Evolutionary conservation across 441 rosid species (phyloP).

Genomic region (Corymbia citriodora): DNA sequence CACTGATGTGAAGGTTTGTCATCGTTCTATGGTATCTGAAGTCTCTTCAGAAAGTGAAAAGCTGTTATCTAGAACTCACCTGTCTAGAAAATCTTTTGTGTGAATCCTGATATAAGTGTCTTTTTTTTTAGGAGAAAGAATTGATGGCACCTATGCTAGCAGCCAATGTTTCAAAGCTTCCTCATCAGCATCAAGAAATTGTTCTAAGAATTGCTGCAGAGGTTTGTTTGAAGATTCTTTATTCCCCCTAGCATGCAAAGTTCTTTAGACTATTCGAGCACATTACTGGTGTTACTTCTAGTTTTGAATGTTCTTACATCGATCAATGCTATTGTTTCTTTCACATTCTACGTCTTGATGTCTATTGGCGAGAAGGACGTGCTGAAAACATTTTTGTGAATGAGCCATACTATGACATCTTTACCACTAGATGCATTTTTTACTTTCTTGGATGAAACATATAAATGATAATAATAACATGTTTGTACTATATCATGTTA

Average conservation of each 20-base stretch:
- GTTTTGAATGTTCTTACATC: neutral
- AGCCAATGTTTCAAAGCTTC: constrained; percentile 60
- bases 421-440: neutral
- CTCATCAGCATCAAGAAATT: constrained; percentile 79
- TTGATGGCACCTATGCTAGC: constrained; percentile 57
- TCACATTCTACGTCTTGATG: neutral
- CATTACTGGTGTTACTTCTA: neutral
- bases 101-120: neutral
- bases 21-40: neutral
- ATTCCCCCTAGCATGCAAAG: neutral
- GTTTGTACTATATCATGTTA: too few relatives aligned
- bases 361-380: neutral
- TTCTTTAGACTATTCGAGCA: neutral
- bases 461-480: too few relatives aligned
- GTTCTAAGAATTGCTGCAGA: constrained; percentile 57
- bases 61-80: neutral
- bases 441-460: neutral
- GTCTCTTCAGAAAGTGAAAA: neutral
- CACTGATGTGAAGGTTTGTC: constrained; percentile 47
- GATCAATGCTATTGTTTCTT: neutral
- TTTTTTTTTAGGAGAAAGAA: constrained; percentile 63
- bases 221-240: constrained; percentile 27
- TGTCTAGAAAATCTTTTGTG: neutral
- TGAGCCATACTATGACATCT: neutral
- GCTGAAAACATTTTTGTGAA: neutral